Evolutionary conservation across 495 filamentous ascomycete species (phyloP).

Genomic region (Neurospora sp.): DNA sequence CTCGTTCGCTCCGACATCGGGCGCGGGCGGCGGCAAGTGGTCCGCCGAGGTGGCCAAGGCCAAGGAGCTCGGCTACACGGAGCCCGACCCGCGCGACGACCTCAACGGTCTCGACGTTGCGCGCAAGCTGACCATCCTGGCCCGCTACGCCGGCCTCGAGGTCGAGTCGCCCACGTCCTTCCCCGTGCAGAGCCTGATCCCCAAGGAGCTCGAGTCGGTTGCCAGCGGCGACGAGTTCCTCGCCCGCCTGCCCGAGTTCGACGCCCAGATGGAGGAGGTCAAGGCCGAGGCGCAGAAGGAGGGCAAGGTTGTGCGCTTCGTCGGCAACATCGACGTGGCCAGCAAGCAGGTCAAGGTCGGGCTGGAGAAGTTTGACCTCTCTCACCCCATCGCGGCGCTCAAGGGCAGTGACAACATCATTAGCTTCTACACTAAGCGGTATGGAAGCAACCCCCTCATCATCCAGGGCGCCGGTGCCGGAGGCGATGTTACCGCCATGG

Average conservation of each 20-base stretch:
- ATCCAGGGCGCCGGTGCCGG: constrained; percentile 93
- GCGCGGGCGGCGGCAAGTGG: constrained; percentile 57
- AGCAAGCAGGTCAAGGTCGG: constrained; percentile 75
- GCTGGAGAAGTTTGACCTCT: constrained; percentile 72
- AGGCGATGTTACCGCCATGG: constrained; percentile 93
- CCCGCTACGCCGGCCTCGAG: constrained; percentile 66
- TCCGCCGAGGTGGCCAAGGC: constrained; percentile 81
- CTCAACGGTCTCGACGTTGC: constrained; percentile 95
- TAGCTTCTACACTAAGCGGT: constrained; percentile 92
- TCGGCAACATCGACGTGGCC: constrained; percentile 80
- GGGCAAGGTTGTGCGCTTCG: constrained; percentile 88
- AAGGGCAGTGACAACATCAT: constrained; percentile 98
- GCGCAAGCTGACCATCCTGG: constrained; percentile 90
- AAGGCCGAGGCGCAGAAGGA: constrained; percentile 69
- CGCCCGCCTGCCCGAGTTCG: constrained; percentile 61
- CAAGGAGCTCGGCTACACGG: constrained; percentile 91
- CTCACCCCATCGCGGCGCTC: constrained; percentile 78
- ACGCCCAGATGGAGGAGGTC: constrained; percentile 70
- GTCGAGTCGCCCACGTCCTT: constrained; percentile 73
- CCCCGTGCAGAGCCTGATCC: constrained; percentile 86
- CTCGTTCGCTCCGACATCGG: constrained; percentile 71
- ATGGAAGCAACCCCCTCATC: constrained; percentile 79
- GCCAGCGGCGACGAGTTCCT: constrained; percentile 75
- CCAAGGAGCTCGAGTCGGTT: constrained; percentile 65
- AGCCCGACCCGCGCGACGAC: constrained; percentile 93